phyloP scores from a whole-genome alignment of 306 rosid genomes.

The Betula pendula region DNA sequence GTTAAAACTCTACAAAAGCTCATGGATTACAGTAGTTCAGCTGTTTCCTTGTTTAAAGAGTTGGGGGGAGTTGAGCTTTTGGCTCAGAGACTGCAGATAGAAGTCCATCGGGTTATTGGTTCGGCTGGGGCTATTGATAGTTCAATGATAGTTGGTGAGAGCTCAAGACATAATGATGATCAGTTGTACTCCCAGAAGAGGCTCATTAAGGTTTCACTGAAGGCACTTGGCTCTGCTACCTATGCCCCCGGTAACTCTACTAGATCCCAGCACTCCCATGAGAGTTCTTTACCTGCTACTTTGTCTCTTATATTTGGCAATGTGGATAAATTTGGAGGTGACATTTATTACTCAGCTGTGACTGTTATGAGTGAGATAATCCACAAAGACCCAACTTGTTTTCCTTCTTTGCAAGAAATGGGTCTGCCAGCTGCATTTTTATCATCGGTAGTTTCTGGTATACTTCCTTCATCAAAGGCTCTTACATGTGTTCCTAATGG shows the following conservation, averaged over 20 bases:
- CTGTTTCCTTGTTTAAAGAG: slow-evolving; percentile 93
- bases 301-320: slow-evolving; percentile 64
- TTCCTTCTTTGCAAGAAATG: slow-evolving; percentile 78
- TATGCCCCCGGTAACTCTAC: slow-evolving; percentile 72
- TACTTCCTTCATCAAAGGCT: slow-evolving; percentile 92
- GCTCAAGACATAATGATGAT: slow-evolving; percentile 60
- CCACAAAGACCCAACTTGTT: slow-evolving; percentile 95
- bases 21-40: slow-evolving; percentile 95
- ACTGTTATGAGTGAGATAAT: slow-evolving; percentile 96
- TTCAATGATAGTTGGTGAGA: slow-evolving; percentile 64
- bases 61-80: slow-evolving; percentile 89
- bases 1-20: slow-evolving; percentile 97
- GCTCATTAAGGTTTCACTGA: slow-evolving; percentile 83
- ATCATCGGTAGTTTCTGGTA: slow-evolving; percentile 75
- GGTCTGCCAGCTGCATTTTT: slow-evolving; percentile 93
- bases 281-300: slow-evolving; percentile 74
- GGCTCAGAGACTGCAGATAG: slow-evolving; percentile 83
- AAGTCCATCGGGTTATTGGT: slow-evolving; percentile 81
- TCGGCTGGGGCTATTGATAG: slow-evolving; percentile 46
- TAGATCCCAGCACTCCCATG: slow-evolving; percentile 71
- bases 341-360: slow-evolving; percentile 94
- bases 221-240: slow-evolving; percentile 95
- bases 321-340: slow-evolving; percentile 89
- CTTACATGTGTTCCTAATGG: slow-evolving; percentile 91
- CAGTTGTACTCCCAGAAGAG: slow-evolving; percentile 79